phyloP scores from a whole-genome alignment of 1,284 basidiomycete species.

The Ceratobasidium sp. region DNA sequence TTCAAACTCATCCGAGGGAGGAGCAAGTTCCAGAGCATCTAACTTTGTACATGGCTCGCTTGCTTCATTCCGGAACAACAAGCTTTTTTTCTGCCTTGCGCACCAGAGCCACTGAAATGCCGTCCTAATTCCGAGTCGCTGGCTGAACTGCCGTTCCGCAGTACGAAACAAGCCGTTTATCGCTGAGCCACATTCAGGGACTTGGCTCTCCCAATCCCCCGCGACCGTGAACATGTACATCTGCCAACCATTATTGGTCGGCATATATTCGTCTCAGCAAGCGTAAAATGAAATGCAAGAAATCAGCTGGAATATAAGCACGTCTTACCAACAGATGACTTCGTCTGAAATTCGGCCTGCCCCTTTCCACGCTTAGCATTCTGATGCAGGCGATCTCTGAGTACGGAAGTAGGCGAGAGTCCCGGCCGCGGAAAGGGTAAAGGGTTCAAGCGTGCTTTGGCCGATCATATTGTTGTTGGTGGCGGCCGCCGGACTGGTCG shows the following conservation, averaged over 20 bases:
- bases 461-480: not conserved
- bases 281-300: not conserved
- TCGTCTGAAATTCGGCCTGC: not conserved
- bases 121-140: not conserved
- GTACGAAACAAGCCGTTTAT: not conserved
- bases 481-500: not conserved
- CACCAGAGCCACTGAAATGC: not conserved
- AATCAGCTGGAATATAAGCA: not conserved
- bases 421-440: not conserved
- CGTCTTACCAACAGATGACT: not conserved
- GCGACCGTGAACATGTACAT: not conserved
- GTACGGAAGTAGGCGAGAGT: not conserved
- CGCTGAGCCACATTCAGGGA: not conserved
- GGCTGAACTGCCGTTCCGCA: not conserved
- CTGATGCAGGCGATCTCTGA: not conserved
- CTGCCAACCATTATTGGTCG: not conserved
- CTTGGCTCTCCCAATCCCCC: not conserved
- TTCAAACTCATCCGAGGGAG: not conserved
- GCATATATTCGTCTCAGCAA: not conserved
- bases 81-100: not conserved
- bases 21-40: not conserved
- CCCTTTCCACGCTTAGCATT: not conserved
- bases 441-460: not conserved
- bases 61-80: not conserved
- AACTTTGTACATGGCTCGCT: not conserved